Conservation (phyloP, 2,329 filamentous ascomycete genomes). For the Zymoseptoria tritici region DNA sequence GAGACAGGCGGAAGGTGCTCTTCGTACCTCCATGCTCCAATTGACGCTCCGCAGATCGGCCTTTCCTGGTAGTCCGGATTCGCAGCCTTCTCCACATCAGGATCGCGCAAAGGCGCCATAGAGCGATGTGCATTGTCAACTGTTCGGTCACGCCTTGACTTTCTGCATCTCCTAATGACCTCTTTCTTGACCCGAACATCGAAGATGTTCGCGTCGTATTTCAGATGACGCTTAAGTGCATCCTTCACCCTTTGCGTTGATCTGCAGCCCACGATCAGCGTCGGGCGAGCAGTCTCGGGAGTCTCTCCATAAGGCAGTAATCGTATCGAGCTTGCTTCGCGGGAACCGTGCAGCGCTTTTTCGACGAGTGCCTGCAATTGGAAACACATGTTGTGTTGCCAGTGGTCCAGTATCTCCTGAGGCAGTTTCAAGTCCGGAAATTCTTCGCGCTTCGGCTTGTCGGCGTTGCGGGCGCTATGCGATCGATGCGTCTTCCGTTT, state of each 20-base stretch:
- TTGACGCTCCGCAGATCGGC: constrained; percentile 81
- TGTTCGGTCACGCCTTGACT: constrained; percentile 30
- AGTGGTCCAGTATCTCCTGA: constrained; percentile 58
- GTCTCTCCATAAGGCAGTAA: constrained; percentile 67
- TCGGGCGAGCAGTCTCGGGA: constrained; percentile 58
- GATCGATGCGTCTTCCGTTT: neutral
- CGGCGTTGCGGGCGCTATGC: constrained; percentile 1
- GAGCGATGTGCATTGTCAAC: constrained; percentile 17
- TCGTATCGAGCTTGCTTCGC: constrained; percentile 71
- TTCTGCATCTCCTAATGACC: constrained; percentile 14
- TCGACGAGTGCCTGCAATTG: constrained; percentile 65
- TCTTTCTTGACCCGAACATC: constrained; percentile 64
- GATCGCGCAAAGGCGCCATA: constrained; percentile 20
- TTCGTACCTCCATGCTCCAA: constrained; percentile 80
- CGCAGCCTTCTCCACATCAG: constrained; percentile 32
- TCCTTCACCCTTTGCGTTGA: constrained; percentile 66
- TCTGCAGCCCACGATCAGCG: constrained; percentile 68
- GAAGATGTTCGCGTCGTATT: constrained; percentile 58
- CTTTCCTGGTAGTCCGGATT: constrained; percentile 73
- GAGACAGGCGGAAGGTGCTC: constrained; percentile 85
- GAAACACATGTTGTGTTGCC: constrained; percentile 64
- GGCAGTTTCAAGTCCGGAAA: constrained; percentile 44
- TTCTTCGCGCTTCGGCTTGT: constrained; percentile 21
- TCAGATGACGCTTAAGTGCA: constrained; percentile 62
- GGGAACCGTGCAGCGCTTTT: constrained; percentile 63